Evolutionary conservation across 345 rosid species (phyloP), one percentile per base, ranked within the genome.

Genomic region (Hevea brasiliensis): DNA sequence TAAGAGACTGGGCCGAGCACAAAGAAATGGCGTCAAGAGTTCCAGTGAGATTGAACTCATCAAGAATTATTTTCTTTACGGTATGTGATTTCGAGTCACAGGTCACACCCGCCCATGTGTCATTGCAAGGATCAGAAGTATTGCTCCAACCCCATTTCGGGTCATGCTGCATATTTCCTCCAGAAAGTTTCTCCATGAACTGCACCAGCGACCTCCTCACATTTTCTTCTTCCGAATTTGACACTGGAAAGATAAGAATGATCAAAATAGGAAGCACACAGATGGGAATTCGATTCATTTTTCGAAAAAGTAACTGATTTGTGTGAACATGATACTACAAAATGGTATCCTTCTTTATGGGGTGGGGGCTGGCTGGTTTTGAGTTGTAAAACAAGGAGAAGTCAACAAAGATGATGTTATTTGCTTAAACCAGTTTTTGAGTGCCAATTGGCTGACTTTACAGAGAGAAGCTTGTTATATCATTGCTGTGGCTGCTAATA

Each of bases 121-220:
- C 81, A 27, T 8, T 51, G 79, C 92, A 87, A 58, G 92, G 94
- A 74, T 85, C 90, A 15, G 88, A 84, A 72, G 72, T 76, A 37
- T 32, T 37, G 79, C 77, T 81, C 91, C 94, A 89, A 21, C 88
- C 91, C 82, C 81, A 85, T 8, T 37, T 76, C 6, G 10, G 41
- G 24, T 61, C 76, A 20, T 63, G 73, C 10, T 26, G 62, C 14
- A 23, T 71, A 62, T 67, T 82, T 26, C 76, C 87, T 23, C 65
- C 76, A 6, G 90, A 80, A 48, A 89, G 85, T 29, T 78, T 79
- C 21, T 69, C 79, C 85, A 86, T 79, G 85, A 89, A 87, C 57
- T 50, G 72, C 37, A 87, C 76, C 51, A 86, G 65, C 10, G 88
- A 77, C 10, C 42, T 53, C 76, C 61, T 85, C 76, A 82, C 86